Conservation (phyloP, 495 filamentous ascomycete species). For the Aspergillus asperescens region DNA sequence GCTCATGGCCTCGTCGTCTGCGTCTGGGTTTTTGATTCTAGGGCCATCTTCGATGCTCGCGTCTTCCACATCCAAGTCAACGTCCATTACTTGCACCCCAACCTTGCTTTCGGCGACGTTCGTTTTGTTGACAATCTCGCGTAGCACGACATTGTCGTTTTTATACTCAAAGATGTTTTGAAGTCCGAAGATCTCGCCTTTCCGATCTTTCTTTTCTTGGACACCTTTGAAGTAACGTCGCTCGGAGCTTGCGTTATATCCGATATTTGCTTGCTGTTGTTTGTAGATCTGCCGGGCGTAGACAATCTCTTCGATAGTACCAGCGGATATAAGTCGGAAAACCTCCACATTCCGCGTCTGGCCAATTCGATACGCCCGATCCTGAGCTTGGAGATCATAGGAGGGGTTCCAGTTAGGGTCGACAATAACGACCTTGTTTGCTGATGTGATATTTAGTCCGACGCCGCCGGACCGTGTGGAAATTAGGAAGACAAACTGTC, state of each 20-base stretch:
- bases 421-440: constrained; percentile 96
- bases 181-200: constrained; percentile 93
- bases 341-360: constrained; percentile 93
- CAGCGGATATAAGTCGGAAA: constrained; percentile 85
- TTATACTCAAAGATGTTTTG: constrained; percentile 82
- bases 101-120: constrained; percentile 90
- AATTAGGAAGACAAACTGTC: constrained; percentile 92
- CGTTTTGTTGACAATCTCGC: constrained; percentile 95
- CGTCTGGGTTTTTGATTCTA: constrained; percentile 18
- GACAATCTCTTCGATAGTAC: constrained; percentile 95
- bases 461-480: constrained; percentile 87
- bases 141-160: constrained; percentile 70
- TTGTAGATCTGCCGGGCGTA: constrained; percentile 98
- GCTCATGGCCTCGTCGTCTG: constrained; percentile 64
- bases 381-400: constrained; percentile 91
- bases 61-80: constrained; percentile 61
- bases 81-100: constrained; percentile 70
- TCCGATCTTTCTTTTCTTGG: constrained; percentile 70
- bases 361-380: constrained; percentile 93
- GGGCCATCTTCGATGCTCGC: constrained; percentile 28
- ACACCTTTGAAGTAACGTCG: constrained; percentile 95
- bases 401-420: constrained; percentile 98
- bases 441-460: constrained; percentile 92
- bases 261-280: constrained; percentile 97
- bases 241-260: constrained; percentile 87